Conservation (phyloP, 805 yeast species). For the Candida lessepsii region DNA sequence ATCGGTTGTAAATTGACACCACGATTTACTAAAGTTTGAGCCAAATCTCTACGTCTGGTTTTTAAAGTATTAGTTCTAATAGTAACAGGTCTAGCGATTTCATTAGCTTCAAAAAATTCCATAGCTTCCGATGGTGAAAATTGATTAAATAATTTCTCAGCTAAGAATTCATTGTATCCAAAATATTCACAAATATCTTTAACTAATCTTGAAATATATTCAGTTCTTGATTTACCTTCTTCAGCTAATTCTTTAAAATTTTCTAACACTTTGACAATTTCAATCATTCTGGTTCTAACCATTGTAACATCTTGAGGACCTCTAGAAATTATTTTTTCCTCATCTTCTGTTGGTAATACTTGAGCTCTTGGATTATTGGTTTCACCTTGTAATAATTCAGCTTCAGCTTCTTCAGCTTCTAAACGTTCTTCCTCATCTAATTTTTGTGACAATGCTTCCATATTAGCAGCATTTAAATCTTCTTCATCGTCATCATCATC, state of each 20-base stretch:
- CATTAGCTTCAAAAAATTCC: conserved; percentile 98
- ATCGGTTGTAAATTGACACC: conserved; percentile 98
- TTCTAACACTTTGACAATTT: conserved; percentile 89
- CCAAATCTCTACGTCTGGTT: conserved; percentile 93
- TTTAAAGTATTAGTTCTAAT: conserved; percentile 96
- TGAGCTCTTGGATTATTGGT: conserved; percentile 69
- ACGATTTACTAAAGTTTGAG: conserved; percentile 90
- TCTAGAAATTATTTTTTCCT: conserved; percentile 47
- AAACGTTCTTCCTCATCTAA: conserved; percentile 58
- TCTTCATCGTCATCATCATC: conserved; percentile 57
- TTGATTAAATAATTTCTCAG: conserved; percentile 88
- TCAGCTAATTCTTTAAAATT: conserved; percentile 81
- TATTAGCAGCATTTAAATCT: conserved; percentile 71
- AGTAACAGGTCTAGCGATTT: conserved; percentile 92
- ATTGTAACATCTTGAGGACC: conserved; percentile 75
- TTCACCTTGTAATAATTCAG: conserved; percentile 58
- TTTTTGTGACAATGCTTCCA: conserved; percentile 72
- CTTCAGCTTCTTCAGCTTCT: conserved; percentile 48
- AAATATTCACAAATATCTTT: conserved; percentile 89
- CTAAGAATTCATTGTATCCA: conserved; percentile 88
- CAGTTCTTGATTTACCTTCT: conserved; percentile 82
- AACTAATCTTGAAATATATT: conserved; percentile 73
- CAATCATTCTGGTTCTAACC: conserved; percentile 91
- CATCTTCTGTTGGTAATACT: conserved; percentile 73
- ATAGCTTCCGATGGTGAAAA: conserved; percentile 95